phyloP scores from a whole-genome alignment of 2,329 filamentous ascomycete species.

The Arthrobotrys musiformis region DNA sequence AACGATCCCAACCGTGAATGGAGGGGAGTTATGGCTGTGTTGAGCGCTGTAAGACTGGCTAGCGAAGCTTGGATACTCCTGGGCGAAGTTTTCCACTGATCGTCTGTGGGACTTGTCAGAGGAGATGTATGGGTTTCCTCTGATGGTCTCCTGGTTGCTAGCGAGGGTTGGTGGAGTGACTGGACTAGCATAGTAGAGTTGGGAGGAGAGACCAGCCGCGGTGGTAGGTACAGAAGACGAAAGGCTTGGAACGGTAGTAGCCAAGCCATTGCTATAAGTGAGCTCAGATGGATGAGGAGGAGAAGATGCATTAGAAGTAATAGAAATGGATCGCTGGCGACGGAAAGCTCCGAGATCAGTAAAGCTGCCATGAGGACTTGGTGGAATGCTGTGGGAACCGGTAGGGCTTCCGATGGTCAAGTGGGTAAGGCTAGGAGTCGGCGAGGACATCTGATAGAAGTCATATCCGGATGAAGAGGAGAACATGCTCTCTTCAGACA shows the following conservation, averaged over 20 bases:
- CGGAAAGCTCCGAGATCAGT: constrained; percentile 55
- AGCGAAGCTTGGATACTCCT: constrained; percentile 46
- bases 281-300: constrained; percentile 48
- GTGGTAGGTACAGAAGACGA: constrained; percentile 36
- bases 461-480: constrained; percentile 78
- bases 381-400: constrained; percentile 48
- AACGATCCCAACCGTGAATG: constrained; percentile 40
- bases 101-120: constrained; percentile 49
- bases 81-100: constrained; percentile 50
- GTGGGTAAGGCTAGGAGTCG: constrained; percentile 61
- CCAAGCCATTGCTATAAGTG: constrained; percentile 51
- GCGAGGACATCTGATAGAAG: constrained; percentile 66
- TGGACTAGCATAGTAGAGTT: constrained; percentile 44
- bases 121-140: constrained; percentile 53
- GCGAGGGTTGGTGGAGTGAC: constrained; percentile 29
- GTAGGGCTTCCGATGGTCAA: constrained; percentile 53
- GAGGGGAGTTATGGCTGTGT: constrained; percentile 61
- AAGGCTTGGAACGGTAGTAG: constrained; percentile 46
- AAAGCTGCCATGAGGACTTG: constrained; percentile 54
- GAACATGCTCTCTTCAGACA: constrained; percentile 64
- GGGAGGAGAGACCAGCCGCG: constrained; percentile 29
- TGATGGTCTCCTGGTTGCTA: constrained; percentile 51
- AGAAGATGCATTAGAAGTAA: constrained; percentile 46
- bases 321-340: constrained; percentile 53
- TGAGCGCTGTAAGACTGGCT: constrained; percentile 60